Percentiles rank a stretch among this genome's conserved stretches.
These are phyloP conservation scores for Candolleomyces eurysporus DNA, from an alignment of 768 basidiomycete genomes.

Conservation along the genomic window DNA sequence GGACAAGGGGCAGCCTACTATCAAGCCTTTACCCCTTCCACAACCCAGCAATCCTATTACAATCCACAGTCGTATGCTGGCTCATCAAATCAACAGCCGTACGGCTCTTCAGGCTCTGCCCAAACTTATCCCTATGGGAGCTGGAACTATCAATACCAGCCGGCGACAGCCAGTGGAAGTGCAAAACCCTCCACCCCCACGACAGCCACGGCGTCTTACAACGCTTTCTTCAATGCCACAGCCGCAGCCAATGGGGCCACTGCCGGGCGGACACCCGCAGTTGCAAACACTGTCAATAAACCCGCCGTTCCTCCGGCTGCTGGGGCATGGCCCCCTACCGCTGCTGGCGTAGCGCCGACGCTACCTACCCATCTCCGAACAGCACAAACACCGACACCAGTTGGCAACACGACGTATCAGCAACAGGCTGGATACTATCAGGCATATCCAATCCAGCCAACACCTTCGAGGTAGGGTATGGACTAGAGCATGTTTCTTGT, in stretches of 20 bases:
- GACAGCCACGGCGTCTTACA: conserved; percentile 27
- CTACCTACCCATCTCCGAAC: conserved; percentile 31
- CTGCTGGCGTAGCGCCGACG: conserved; percentile 21
- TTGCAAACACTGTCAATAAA: conserved; percentile 50
- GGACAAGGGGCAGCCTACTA: conserved; percentile 29
- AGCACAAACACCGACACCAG: conserved; percentile 14
- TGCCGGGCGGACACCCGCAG: conserved; percentile 37
- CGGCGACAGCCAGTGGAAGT: conserved; percentile 18
- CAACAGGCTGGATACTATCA: conserved; percentile 25
- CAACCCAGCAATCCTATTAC: conserved; percentile 33
- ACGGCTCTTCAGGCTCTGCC: conserved; percentile 24
- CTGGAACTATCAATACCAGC: conserved; percentile 32
- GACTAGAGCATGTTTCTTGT: conserved; percentile 5
- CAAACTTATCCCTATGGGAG: conserved; percentile 34
- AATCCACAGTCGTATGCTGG: conserved; percentile 32
- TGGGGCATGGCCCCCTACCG: conserved; percentile 10
- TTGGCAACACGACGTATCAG: conserved; percentile 13
- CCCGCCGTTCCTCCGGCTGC: conserved; percentile 8
- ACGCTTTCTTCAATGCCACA: conserved; percentile 22
- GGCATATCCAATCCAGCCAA: conserved; percentile 23
- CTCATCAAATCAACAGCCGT: conserved; percentile 33
- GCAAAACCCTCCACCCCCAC: conserved; percentile 25
- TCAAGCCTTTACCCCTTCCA: conserved; percentile 25
- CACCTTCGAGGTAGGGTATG: conserved; percentile 19
- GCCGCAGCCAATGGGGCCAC: conserved; percentile 8